phyloP scores from a whole-genome alignment of 2,329 filamentous ascomycete genomes.

The Beauveria pseudobassiana region DNA sequence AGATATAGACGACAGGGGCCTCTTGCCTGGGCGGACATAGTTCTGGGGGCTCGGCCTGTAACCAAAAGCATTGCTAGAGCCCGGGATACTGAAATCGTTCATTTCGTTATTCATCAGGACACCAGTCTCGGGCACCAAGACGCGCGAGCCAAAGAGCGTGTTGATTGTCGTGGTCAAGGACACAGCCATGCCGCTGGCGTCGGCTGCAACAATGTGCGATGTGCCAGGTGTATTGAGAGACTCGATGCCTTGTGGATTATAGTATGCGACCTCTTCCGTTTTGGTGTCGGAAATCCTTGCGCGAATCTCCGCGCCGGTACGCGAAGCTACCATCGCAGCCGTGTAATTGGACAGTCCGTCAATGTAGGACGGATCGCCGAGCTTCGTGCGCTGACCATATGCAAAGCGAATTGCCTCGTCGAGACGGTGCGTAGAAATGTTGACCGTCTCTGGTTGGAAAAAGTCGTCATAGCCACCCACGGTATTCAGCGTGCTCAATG shows the following conservation, averaged over 20 bases:
- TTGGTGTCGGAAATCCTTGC: constrained; percentile 35
- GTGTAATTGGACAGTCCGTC: constrained; percentile 52
- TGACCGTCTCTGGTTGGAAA: constrained; percentile 42
- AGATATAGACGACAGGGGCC: constrained; percentile 70
- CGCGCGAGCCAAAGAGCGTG: constrained; percentile 64
- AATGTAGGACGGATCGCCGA: constrained; percentile 73
- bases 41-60: constrained; percentile 69
- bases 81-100: constrained; percentile 73
- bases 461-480: constrained; percentile 63
- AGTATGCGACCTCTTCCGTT: constrained; percentile 33
- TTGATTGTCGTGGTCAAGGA: constrained; percentile 79
- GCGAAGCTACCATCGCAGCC: constrained; percentile 55
- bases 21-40: constrained; percentile 68
- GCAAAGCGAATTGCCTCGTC: constrained; percentile 79
- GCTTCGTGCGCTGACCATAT: constrained; percentile 63
- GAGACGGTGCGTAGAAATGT: constrained; percentile 67
- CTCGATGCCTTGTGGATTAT: constrained; percentile 39
- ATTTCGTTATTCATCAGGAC: constrained; percentile 61
- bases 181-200: constrained; percentile 63
- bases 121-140: constrained; percentile 76
- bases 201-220: constrained; percentile 59
- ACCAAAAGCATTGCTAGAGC: constrained; percentile 64
- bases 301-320: constrained; percentile 45
- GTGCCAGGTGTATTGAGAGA: constrained; percentile 58
- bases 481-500: constrained; percentile 66